phyloP scores from a whole-genome alignment of 768 basidiomycete species.

The Amanita brunnescens region DNA sequence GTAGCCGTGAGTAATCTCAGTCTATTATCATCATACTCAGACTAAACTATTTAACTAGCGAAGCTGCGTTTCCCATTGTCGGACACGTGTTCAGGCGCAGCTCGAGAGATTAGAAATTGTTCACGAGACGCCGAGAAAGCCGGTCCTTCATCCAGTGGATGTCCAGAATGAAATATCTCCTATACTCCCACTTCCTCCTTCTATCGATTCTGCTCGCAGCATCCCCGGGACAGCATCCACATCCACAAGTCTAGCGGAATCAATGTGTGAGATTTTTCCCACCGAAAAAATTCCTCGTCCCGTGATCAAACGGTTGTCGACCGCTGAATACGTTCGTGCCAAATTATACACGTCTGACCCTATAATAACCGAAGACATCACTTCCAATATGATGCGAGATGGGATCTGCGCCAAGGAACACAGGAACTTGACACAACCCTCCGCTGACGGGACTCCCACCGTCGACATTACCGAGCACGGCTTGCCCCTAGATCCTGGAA shows the following conservation, averaged over 20 bases:
- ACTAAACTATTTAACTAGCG: not conserved
- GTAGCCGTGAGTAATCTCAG: not conserved
- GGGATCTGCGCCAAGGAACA: not conserved
- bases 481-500: not conserved
- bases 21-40: not conserved
- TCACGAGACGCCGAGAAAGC: not conserved
- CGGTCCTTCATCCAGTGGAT: not conserved
- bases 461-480: not conserved
- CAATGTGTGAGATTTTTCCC: not conserved
- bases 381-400: not conserved
- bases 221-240: not conserved
- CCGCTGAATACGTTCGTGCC: not conserved
- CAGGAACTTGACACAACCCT: not conserved
- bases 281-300: not conserved
- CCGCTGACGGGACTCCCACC: not conserved
- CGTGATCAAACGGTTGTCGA: not conserved
- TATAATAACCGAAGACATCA: not conserved
- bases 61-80: not conserved
- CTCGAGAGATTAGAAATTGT: not conserved
- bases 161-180: not conserved
- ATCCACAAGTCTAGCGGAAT: not conserved
- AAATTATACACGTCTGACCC: not conserved
- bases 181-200: not conserved
- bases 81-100: not conserved
- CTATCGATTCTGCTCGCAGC: not conserved